Percentiles rank a stretch among this genome's conserved stretches.
These are phyloP conservation scores for Talaromyces sp. DNA, from an alignment of 2,329 filamentous ascomycete species.

Conservation along the genomic window DNA sequence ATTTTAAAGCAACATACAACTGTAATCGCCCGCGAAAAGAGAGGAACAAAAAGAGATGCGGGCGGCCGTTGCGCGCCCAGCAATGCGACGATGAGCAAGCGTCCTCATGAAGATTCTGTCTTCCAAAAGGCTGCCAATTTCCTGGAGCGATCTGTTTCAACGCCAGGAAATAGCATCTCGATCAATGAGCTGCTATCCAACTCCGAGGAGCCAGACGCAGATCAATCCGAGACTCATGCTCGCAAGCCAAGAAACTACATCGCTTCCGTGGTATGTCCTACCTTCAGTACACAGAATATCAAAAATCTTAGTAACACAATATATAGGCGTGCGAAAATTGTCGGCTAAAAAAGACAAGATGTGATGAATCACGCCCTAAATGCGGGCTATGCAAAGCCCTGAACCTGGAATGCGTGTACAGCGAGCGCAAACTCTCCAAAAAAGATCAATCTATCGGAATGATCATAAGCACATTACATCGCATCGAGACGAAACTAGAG, in stretches of 20 bases:
- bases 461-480: conserved; percentile 54
- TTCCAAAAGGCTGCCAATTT: conserved; percentile 12
- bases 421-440: conserved; percentile 46
- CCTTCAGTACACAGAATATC: neutral
- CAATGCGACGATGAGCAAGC: conserved; percentile 20
- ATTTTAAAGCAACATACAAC: neutral
- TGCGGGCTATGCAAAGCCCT: conserved; percentile 52
- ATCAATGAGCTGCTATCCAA: conserved; percentile 37
- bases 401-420: conserved; percentile 51
- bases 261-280: conserved; percentile 29
- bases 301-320: neutral
- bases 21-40: neutral
- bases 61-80: conserved; percentile 10
- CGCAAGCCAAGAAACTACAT: conserved; percentile 41
- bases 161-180: conserved; percentile 12
- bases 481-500: conserved; percentile 54
- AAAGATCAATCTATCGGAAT: conserved; percentile 54
- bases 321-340: conserved; percentile 53
- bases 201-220: conserved; percentile 28
- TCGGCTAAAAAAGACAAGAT: conserved; percentile 53
- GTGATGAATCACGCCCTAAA: conserved; percentile 53
- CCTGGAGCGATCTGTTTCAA: neutral
- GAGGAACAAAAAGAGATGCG: conserved; percentile 2
- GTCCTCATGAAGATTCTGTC: conserved; percentile 18
- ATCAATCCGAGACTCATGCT: conserved; percentile 10